These are phyloP conservation scores for Nannochloropsis salina DNA, from an alignment of 108 stramenopile species.

Conservation along the genomic window DNA sequence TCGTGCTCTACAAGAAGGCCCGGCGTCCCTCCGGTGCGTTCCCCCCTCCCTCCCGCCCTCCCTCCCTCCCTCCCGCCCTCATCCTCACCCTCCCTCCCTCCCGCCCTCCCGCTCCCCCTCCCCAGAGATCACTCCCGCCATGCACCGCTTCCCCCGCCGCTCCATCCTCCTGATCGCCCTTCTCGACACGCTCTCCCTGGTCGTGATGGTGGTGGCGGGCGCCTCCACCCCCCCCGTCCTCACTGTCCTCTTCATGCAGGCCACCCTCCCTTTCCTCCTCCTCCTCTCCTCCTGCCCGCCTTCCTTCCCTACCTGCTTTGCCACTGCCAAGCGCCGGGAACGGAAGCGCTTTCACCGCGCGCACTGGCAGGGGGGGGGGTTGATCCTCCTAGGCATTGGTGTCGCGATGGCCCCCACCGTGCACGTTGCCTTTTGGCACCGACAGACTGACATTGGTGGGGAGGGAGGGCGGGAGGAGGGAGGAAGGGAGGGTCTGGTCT, in stretches of 20 bases:
- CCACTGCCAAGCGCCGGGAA: neutral
- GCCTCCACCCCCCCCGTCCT: neutral
- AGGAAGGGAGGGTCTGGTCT: neutral
- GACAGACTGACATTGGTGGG: neutral
- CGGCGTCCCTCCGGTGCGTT: neutral
- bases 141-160: neutral
- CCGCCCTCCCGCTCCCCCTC: neutral
- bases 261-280: neutral
- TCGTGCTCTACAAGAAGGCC: constrained; percentile 7
- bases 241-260: constrained; percentile 19
- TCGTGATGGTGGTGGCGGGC: neutral
- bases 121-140: neutral
- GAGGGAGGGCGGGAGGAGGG: neutral
- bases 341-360: neutral
- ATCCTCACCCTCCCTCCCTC: neutral
- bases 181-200: neutral
- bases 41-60: neutral
- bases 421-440: neutral
- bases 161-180: constrained; percentile 1
- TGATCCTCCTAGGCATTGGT: neutral
- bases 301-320: neutral
- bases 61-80: neutral
- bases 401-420: neutral
- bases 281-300: constrained; percentile 4
- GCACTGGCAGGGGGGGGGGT: constrained; percentile 10